These are phyloP conservation scores for Nyssa sinensis DNA, from an alignment of 148 eudicot species.

Conservation along the genomic window DNA sequence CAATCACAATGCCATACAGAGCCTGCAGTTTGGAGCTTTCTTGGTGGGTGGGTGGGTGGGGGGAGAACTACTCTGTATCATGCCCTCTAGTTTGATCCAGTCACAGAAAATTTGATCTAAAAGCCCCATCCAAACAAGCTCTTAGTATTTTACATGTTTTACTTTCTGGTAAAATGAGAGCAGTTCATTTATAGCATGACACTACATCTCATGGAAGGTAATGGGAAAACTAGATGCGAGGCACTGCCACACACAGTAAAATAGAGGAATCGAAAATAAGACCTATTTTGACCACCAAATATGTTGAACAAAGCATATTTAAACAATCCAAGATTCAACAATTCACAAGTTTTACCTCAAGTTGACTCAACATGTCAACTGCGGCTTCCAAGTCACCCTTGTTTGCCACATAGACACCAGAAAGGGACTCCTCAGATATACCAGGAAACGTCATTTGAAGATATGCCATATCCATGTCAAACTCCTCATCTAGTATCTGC, in stretches of 20 bases:
- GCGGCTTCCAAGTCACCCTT: constrained; percentile 71
- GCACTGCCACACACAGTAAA: neutral
- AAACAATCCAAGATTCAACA: neutral
- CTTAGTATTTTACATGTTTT: neutral
- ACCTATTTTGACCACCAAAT: neutral
- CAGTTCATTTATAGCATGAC: neutral
- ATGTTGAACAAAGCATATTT: neutral
- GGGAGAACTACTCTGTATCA: neutral
- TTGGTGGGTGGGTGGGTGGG: too few relatives aligned
- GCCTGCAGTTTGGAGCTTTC: neutral
- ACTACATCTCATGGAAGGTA: neutral
- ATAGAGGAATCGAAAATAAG: neutral
- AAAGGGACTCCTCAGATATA: constrained; percentile 68
- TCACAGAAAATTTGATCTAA: neutral
- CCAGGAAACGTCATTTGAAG: constrained; percentile 85
- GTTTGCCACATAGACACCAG: constrained; percentile 68
- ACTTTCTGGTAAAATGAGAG: neutral
- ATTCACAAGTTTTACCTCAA: constrained; percentile 50
- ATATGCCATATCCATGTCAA: constrained; percentile 75
- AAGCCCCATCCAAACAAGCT: neutral
- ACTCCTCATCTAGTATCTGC: constrained; percentile 50
- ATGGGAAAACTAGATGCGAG: neutral
- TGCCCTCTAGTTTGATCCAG: neutral
- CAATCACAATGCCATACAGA: too few relatives aligned
- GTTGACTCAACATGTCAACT: constrained; percentile 74